These are phyloP conservation scores for Citrullus amarus DNA, from an alignment of 306 rosid genomes.

Conservation along the genomic window DNA sequence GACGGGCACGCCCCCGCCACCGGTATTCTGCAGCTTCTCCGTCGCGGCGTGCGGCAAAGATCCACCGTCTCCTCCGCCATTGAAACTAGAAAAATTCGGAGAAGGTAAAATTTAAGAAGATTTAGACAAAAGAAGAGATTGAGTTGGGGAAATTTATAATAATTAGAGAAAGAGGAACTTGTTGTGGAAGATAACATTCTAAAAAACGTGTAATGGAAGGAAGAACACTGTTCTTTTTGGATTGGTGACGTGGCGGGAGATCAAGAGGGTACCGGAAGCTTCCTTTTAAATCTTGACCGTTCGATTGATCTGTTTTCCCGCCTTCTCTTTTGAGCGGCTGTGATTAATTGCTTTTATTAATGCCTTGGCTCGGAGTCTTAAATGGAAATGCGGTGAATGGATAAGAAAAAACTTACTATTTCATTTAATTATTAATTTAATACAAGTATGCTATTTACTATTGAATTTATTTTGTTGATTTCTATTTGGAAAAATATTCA, in stretches of 20 bases:
- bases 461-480: neutral
- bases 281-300: neutral
- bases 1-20: constrained; percentile 19
- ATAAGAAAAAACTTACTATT: neutral
- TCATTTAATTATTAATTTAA: neutral
- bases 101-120: neutral
- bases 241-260: neutral
- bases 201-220: constrained; percentile 6
- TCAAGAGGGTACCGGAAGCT: neutral
- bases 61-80: constrained; percentile 18
- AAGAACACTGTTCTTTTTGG: neutral
- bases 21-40: constrained; percentile 16
- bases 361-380: neutral
- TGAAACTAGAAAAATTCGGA: neutral
- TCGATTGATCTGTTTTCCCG: neutral
- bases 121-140: neutral
- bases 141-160: neutral
- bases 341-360: neutral
- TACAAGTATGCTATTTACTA: neutral
- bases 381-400: neutral
- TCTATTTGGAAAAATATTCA: neutral
- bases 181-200: constrained; percentile 5
- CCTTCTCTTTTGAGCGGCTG: neutral
- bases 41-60: constrained; percentile 27
- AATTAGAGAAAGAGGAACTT: neutral